A percentile compares a stretch with the other conserved stretches of the same genome.
Conservation (phyloP, 2,329 filamentous ascomycete species). For the Trematosphaeria pertusa region DNA sequence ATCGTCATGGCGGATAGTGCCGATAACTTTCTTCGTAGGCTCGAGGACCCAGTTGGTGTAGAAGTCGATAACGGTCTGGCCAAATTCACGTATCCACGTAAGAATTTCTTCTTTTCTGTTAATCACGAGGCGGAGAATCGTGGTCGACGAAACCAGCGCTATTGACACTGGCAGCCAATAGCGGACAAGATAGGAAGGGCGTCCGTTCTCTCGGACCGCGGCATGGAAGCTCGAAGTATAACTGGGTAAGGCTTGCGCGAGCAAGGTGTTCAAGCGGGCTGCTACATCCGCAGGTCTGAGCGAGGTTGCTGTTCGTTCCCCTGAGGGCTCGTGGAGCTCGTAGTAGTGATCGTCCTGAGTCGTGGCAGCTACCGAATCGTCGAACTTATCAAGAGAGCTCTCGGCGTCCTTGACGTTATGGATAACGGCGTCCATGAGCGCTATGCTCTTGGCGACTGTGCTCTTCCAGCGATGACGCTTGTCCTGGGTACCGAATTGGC, state of each 20-base stretch:
- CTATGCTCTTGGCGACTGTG: slow-evolving; percentile 79
- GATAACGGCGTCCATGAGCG: slow-evolving; percentile 85
- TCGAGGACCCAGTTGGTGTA: slow-evolving; percentile 97
- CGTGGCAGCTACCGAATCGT: slow-evolving; percentile 63
- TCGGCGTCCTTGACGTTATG: slow-evolving; percentile 72
- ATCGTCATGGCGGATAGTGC: slow-evolving; percentile 91
- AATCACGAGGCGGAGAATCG: slow-evolving; percentile 78
- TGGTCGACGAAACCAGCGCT: slow-evolving; percentile 79
- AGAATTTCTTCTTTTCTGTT: slow-evolving; percentile 78
- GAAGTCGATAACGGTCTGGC: slow-evolving; percentile 82
- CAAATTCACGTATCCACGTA: slow-evolving; percentile 80
- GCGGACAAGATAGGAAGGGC: slow-evolving; percentile 75
- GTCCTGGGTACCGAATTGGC: slow-evolving; percentile 54
- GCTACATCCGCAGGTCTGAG: slow-evolving; percentile 64
- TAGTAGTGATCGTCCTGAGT: slow-evolving; percentile 59
- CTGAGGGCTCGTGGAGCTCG: slow-evolving; percentile 48
- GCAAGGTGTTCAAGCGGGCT: slow-evolving; percentile 70
- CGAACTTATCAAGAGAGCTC: slow-evolving; percentile 60
- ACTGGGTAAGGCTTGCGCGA: slow-evolving; percentile 71
- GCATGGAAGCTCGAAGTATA: slow-evolving; percentile 66
- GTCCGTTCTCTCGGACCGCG: slow-evolving; percentile 71
- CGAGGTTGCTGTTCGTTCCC: slow-evolving; percentile 40
- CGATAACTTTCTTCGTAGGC: slow-evolving; percentile 80
- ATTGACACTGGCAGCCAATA: slow-evolving; percentile 85
- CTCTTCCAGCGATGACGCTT: slow-evolving; percentile 69